phyloP scores from a whole-genome alignment of 2,329 filamentous ascomycete species.

The Gyromitra esculenta region DNA sequence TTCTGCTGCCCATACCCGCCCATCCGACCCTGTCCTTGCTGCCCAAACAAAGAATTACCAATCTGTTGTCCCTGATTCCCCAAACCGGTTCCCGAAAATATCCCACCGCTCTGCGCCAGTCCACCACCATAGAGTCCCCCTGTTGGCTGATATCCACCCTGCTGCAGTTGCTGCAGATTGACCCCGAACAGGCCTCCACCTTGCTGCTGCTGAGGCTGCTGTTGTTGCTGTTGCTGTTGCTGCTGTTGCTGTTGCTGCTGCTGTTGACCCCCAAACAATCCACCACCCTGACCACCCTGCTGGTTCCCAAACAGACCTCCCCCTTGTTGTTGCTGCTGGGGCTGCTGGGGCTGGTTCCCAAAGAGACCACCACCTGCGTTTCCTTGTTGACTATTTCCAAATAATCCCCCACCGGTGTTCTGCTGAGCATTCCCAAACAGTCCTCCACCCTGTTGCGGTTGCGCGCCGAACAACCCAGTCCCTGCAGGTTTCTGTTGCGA shows the following conservation, averaged over 20 bases:
- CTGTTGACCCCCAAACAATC: slow-evolving; percentile 52
- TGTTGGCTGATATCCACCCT: slow-evolving; percentile 46
- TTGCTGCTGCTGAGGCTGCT: slow-evolving; percentile 59
- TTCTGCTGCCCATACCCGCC: slow-evolving; percentile 45
- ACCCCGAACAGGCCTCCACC: slow-evolving; percentile 34
- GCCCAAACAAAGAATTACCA: slow-evolving; percentile 39
- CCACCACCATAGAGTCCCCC: slow-evolving; percentile 43
- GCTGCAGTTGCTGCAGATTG: slow-evolving; percentile 51
- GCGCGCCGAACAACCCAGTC: slow-evolving; percentile 52
- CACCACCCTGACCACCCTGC: slow-evolving; percentile 72
- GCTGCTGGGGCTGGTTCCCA: slow-evolving; percentile 30
- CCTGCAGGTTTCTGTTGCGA: slow-evolving; percentile 49
- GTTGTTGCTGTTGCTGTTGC: slow-evolving; percentile 47
- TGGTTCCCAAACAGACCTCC: slow-evolving; percentile 72
- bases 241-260: slow-evolving; percentile 54
- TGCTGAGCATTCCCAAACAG: slow-evolving; percentile 50
- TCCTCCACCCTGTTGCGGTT: slow-evolving; percentile 41
- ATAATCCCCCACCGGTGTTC: slow-evolving; percentile 47
- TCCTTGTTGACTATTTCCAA: slow-evolving; percentile 53
- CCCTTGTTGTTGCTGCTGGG: slow-evolving; percentile 49
- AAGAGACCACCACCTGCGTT: slow-evolving; percentile 55
- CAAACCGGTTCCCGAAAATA: slow-evolving; percentile 18
- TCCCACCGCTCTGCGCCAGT: slow-evolving; percentile 27
- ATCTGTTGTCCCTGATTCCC: slow-evolving; percentile 44
- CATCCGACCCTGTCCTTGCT: slow-evolving; percentile 28